Base-by-base conservation (phyloP, 257 asterid genomes). In the Gentiana dahurica region DNA sequence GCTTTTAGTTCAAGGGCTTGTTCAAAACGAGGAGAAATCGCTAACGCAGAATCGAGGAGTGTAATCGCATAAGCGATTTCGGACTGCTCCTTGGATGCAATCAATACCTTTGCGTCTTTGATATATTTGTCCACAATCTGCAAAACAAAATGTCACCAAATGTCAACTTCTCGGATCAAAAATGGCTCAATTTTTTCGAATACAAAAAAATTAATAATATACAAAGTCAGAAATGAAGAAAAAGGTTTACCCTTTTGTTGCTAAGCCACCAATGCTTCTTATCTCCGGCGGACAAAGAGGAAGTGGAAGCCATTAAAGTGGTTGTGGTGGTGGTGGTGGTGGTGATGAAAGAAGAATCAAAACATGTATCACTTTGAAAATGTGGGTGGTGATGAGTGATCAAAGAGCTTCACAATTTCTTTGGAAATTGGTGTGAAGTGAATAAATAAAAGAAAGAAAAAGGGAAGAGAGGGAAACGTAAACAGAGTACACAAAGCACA, bases 261-360 rank as follows among this genome's bases (percentile, higher is more conserved):
- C 81, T 83, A 57, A 85, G 80, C 99, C 99, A 92, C 99, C 99
- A 92, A 73, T 81, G 95, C 58, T 79, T 88, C 81, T 64, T 83
- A 63, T 89, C 88, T 43, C 71, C 66, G 62, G 71, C 65, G 36
- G 60, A 38, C 60, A 61, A 66, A 41, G 76, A 65, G 37, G 84
- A 78, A 54, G 94, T 65, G 34, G 59, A 80, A 45, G 98, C 81
- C 97, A 88, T 85, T 58, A 67, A 66, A 44, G 75, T 70, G 61
- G 73, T 50, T n/a, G n/a, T n/a, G n/a, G n/a, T n/a, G 71, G 76
- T 62, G 34, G 38, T 69, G 55, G 56, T 51, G 65, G 44, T 3
- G 24, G 24, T 15, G 24, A 15, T 15, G 24, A 15, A 15, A 15
- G 24, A 15, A 15, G 24, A 15, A 15, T 15, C 24, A 15, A 15